These are phyloP conservation scores for Dioscorea dumetorum DNA, from an alignment of 106 monocot species.

Conservation along the genomic window DNA sequence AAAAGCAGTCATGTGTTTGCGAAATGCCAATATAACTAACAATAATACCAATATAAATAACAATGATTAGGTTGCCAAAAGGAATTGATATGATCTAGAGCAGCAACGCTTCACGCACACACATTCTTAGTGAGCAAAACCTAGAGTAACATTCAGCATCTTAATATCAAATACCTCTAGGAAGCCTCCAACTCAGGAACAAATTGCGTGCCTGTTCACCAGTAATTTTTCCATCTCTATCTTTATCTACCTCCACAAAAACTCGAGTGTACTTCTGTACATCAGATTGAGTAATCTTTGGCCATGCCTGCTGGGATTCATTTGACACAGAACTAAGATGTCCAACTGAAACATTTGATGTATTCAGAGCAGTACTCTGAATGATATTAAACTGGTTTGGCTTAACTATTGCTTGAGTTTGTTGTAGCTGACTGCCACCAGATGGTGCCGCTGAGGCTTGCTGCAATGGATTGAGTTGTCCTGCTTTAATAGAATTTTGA, in stretches of 20 bases:
- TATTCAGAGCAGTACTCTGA: conserved; percentile 7
- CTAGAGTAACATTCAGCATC: conserved; percentile 1
- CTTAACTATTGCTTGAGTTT: conserved; percentile 30
- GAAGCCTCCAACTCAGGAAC: conserved; percentile 97
- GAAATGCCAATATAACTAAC: no score
- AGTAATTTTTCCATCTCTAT: conserved; percentile 97
- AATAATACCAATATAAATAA: no score
- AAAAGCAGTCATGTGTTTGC: no score
- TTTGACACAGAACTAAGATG: conserved; percentile 15
- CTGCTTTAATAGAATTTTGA: conserved; percentile 25
- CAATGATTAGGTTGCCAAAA: no score
- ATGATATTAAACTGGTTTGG: conserved; percentile 26
- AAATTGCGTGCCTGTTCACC: conserved; percentile 78
- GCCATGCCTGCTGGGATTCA: conserved; percentile 57
- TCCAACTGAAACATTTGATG: conserved; percentile 26
- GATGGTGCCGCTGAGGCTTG: conserved; percentile 13
- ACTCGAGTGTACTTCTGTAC: conserved; percentile 86
- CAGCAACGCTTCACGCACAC: no score
- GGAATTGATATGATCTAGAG: no score
- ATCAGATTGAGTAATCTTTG: conserved; percentile 68
- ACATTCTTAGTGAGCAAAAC: neutral
- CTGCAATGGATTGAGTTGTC: conserved; percentile 27
- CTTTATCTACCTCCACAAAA: conserved; percentile 91
- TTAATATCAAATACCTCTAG: conserved; percentile 61
- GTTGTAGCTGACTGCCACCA: conserved; percentile 33